Conservation (phyloP, 257 asterid species). For the Hygrophila difformis region DNA sequence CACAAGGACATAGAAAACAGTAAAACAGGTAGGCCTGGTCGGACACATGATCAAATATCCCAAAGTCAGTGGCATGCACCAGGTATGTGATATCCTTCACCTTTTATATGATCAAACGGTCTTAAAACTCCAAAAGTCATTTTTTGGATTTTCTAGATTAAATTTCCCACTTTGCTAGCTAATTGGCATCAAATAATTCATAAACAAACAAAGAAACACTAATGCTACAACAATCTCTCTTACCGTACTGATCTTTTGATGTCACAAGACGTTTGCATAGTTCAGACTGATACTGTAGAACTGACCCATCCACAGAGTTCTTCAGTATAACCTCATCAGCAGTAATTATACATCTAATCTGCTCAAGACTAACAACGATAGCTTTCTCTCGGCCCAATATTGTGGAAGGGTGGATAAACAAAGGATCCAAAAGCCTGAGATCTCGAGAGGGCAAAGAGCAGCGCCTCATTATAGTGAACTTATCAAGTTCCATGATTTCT, state of each 20-base stretch:
- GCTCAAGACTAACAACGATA: conserved; percentile 90
- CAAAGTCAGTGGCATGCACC: too few species aligned
- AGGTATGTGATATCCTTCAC: too few species aligned
- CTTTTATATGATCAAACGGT: too few species aligned
- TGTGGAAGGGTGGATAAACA: conserved; percentile 81
- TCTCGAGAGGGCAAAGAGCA: conserved; percentile 96
- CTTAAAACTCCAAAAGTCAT: too few species aligned
- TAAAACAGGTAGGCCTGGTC: too few species aligned
- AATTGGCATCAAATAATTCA: conserved; percentile 8
- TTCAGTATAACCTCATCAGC: conserved; percentile 94
- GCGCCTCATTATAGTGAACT: conserved; percentile 74
- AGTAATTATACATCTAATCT: conserved; percentile 90
- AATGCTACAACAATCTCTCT: conserved; percentile 13
- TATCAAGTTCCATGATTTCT: conserved; percentile 75
- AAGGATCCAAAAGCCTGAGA: conserved; percentile 94
- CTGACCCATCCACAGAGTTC: conserved; percentile 83
- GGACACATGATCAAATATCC: too few species aligned
- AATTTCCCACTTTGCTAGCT: neutral
- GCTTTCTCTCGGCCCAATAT: conserved; percentile 98
- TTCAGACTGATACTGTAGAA: conserved; percentile 69
- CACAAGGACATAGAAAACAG: too few species aligned
- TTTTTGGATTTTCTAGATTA: too few species aligned
- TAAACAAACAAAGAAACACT: neutral
- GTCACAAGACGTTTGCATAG: conserved; percentile 84
- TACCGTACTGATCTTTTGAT: conserved; percentile 75